phyloP scores from a whole-genome alignment of 1,284 basidiomycete genomes.

The Paramarasmius palmivorus region DNA sequence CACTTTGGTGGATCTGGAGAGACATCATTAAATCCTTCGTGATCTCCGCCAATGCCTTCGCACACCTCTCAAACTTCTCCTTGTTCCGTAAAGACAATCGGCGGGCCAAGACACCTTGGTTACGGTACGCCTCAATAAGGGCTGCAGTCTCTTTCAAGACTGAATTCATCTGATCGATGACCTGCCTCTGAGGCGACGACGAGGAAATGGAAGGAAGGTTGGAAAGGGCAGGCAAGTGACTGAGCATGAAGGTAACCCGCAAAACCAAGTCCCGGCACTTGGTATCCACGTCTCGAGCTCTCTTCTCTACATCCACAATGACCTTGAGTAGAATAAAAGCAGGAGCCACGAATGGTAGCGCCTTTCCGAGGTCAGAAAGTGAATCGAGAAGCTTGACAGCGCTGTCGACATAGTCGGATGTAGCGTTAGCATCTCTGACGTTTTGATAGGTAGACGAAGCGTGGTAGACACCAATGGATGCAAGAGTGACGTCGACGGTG shows the following conservation, averaged over 20 bases:
- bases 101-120: slow-evolving; percentile 30
- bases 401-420: slow-evolving; percentile 19
- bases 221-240: slow-evolving; percentile 31
- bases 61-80: slow-evolving; percentile 28
- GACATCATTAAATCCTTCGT: slow-evolving; percentile 37
- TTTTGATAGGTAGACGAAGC: background rate
- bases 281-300: slow-evolving; percentile 35
- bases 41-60: slow-evolving; percentile 28
- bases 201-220: background rate
- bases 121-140: slow-evolving; percentile 35
- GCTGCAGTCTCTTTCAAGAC: slow-evolving; percentile 22
- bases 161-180: slow-evolving; percentile 26
- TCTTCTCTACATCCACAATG: slow-evolving; percentile 37
- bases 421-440: background rate
- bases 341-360: slow-evolving; percentile 36
- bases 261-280: slow-evolving; percentile 39
- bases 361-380: slow-evolving; percentile 34
- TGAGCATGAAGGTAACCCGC: slow-evolving; percentile 39
- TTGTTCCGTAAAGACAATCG: slow-evolving; percentile 34
- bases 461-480: background rate
- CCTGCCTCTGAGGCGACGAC: slow-evolving; percentile 23
- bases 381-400: slow-evolving; percentile 29
- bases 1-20: slow-evolving; percentile 38
- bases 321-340: slow-evolving; percentile 37
- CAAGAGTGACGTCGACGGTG: background rate